Conservation (phyloP, 768 basidiomycete species). For the Strobilomyces dryophilus region DNA sequence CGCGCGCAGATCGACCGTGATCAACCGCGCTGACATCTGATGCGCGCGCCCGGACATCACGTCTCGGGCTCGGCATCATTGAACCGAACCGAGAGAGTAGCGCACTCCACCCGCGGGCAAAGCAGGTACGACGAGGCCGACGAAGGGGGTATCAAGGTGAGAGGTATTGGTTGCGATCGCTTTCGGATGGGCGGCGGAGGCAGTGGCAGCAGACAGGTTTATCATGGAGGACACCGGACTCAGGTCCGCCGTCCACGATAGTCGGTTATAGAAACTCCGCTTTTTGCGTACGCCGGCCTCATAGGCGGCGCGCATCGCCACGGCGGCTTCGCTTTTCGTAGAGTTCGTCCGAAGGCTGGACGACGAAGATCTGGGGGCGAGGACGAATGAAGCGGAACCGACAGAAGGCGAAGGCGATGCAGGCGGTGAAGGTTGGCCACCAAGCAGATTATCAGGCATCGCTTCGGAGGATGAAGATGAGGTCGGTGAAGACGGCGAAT, state of each 20-base stretch:
- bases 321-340: conserved; percentile 21
- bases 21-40: neutral
- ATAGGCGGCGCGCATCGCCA: conserved; percentile 31
- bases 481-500: conserved; percentile 27
- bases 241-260: conserved; percentile 28
- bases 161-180: conserved; percentile 8
- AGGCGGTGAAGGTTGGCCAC: conserved; percentile 23
- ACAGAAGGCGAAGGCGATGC: conserved; percentile 27
- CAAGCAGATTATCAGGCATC: conserved; percentile 19
- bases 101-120: neutral
- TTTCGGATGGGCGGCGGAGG: conserved; percentile 16
- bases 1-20: neutral
- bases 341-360: conserved; percentile 25
- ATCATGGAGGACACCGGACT: conserved; percentile 22
- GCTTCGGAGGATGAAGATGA: conserved; percentile 30
- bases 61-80: conserved; percentile 7
- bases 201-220: conserved; percentile 2
- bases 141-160: conserved; percentile 5
- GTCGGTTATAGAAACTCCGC: conserved; percentile 28
- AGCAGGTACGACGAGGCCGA: conserved; percentile 6
- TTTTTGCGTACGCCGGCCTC: conserved; percentile 31
- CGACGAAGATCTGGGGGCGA: conserved; percentile 25
- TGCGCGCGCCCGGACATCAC: neutral
- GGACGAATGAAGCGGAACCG: conserved; percentile 24
- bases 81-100: conserved; percentile 10